Evolutionary conservation across 441 rosid species (phyloP).

Genomic region (Brassica balearica): DNA sequence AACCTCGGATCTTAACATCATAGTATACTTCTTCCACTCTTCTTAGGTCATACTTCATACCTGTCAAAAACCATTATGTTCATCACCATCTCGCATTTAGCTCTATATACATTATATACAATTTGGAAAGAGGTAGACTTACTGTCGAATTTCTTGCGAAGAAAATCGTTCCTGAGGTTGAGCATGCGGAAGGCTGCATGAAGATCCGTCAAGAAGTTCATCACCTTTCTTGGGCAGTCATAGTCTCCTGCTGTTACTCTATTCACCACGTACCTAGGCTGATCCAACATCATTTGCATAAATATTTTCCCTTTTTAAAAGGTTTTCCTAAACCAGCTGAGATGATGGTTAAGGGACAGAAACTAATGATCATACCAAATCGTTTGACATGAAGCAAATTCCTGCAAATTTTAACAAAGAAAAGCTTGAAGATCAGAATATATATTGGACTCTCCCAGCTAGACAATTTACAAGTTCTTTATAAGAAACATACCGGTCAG

Average conservation of each 20-base stretch:
- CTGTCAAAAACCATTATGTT: constrained; percentile 40
- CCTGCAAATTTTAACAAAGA: constrained; percentile 50
- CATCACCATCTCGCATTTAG: neutral
- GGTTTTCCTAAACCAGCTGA: neutral
- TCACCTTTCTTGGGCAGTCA: constrained; percentile 88
- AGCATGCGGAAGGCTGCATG: constrained; percentile 93
- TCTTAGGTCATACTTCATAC: constrained; percentile 82
- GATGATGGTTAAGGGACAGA: neutral
- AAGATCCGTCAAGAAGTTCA: constrained; percentile 89
- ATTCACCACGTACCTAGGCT: constrained; percentile 97
- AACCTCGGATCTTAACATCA: constrained; percentile 86
- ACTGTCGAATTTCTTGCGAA: constrained; percentile 97
- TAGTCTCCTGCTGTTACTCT: constrained; percentile 92
- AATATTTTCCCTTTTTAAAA: neutral
- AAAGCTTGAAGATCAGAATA: constrained; percentile 9
- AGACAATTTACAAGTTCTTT: neutral
- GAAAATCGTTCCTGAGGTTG: constrained; percentile 92
- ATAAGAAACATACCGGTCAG: constrained; percentile 67
- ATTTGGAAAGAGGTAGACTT: constrained; percentile 32
- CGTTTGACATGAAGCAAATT: constrained; percentile 93
- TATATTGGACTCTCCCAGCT: no score
- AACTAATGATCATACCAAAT: constrained; percentile 64
- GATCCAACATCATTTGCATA: constrained; percentile 30
- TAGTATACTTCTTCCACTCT: constrained; percentile 87
- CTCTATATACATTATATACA: neutral